Evolutionary conservation across 768 basidiomycete species (phyloP).

Genomic region (Podaxis pistillaris): DNA sequence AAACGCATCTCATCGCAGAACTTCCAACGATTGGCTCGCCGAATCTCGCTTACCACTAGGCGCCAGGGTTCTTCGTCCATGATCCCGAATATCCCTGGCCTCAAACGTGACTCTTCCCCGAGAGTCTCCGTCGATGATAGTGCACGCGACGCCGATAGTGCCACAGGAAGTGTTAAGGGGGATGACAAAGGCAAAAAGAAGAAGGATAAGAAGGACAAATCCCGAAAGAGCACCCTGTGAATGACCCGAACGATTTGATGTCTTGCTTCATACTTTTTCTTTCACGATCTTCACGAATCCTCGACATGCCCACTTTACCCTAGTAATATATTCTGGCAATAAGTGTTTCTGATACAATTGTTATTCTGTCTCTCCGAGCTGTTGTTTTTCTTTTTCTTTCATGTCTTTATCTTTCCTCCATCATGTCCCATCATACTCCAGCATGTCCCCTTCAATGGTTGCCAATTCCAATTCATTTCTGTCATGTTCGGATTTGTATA

Average conservation of each 20-base stretch:
- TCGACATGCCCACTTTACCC: constrained; percentile 8
- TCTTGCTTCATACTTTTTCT: constrained; percentile 18
- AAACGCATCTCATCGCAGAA: constrained; percentile 84
- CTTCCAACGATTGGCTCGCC: constrained; percentile 76
- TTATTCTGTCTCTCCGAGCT: not conserved
- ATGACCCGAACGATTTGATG: constrained; percentile 18
- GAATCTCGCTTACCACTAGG: constrained; percentile 64
- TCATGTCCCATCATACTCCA: constrained; percentile 3
- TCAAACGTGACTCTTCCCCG: constrained; percentile 50
- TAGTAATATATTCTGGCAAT: constrained; percentile 13
- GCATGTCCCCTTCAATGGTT: constrained; percentile 2
- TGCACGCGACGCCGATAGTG: constrained; percentile 50
- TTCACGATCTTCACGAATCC: constrained; percentile 28
- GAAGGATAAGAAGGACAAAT: constrained; percentile 65
- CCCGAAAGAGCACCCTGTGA: constrained; percentile 38
- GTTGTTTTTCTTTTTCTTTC: not conserved
- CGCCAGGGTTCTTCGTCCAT: constrained; percentile 51
- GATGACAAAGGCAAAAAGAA: constrained; percentile 58
- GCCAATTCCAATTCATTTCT: not conserved
- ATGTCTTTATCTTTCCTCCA: not conserved
- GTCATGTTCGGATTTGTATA: constrained; percentile 6
- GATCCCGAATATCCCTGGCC: constrained; percentile 43
- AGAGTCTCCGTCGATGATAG: constrained; percentile 47
- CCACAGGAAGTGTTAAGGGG: constrained; percentile 50
- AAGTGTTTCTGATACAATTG: constrained; percentile 8